A percentile compares a stretch with the other conserved stretches of the same genome.
phyloP scores from a whole-genome alignment of 352 stramenopile genomes.

The Phytopythium delawarense region DNA sequence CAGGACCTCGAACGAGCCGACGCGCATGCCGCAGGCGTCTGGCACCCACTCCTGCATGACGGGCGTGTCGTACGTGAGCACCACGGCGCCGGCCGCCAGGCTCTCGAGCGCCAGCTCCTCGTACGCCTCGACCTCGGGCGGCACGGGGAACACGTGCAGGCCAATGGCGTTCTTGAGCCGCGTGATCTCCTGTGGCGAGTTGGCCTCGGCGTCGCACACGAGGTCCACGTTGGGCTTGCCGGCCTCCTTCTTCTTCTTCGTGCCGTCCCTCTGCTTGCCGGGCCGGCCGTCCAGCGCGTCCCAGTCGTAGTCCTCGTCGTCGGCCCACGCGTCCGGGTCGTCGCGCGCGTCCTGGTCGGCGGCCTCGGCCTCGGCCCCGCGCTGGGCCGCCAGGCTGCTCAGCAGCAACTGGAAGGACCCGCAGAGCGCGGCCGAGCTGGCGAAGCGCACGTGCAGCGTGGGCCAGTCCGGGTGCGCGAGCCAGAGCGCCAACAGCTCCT shows the following conservation, averaged over 20 bases:
- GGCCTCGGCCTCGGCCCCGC: conserved; percentile 19
- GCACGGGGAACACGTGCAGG: conserved; percentile 62
- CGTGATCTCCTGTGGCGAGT: conserved; percentile 35
- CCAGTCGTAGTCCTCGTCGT: conserved; percentile 8
- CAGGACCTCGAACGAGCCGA: conserved; percentile 46
- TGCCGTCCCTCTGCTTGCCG: too few species aligned
- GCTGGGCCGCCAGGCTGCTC: conserved; percentile 34
- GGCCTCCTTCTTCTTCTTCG: conserved; percentile 11
- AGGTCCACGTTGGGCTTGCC: conserved; percentile 50
- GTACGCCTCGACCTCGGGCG: conserved; percentile 45
- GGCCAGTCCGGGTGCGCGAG: conserved; percentile 59
- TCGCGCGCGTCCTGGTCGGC: conserved; percentile 16
- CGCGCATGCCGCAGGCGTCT: conserved; percentile 44
- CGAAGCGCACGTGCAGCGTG: conserved; percentile 55
- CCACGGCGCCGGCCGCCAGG: conserved; percentile 44
- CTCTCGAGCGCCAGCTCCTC: conserved; percentile 58
- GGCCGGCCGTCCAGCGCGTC: not conserved
- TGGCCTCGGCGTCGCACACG: conserved; percentile 37
- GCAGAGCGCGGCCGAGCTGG: conserved; percentile 42
- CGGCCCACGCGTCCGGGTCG: conserved; percentile 15
- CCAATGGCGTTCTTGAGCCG: conserved; percentile 60
- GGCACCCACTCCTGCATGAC: conserved; percentile 76
- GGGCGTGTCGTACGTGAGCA: conserved; percentile 62
- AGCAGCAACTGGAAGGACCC: conserved; percentile 42
- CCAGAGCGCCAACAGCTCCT: conserved; percentile 53